Evolutionary conservation across 176 grass and related monocot species (phyloP), one percentile per base, ranked within the genome.

Genomic region (Eremochloa ophiuroides): DNA sequence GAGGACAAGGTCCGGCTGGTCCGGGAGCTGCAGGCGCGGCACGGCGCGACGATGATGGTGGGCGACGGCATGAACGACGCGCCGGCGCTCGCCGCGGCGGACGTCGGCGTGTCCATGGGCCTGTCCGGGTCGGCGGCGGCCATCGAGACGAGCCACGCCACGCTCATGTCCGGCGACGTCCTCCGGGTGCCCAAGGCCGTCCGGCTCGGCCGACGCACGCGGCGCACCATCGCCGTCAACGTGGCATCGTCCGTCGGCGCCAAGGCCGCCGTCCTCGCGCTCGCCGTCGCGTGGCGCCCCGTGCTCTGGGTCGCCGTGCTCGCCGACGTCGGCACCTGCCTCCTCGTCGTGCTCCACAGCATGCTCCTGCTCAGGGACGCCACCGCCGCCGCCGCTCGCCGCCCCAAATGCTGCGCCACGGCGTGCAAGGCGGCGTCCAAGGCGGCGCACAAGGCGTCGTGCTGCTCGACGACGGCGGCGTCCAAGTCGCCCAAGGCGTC

Each of bases 11-110:
- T 94, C 38, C 69, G 29, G 13, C 74, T 88, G 8, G 84, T 97
- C 28, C 6, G 28, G 1, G 30, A 27, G 0, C 69, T 97, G 4
- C 88, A 91, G 83, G 47, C 20, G 0, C 71, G 30, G 1, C 61
- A 62, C 2, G 91, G 91, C 4, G 70, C 84, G 12, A 97, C 89
- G 18, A 34, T 90, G 65, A 91, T 97, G 91, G 85, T 94, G 8
- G 94, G 94, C 7, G 91, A 97, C 51, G 89, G 94, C 26, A 93
- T 97, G 74, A 97, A 97, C 31, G 94, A 97, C 38, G 87, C 94
- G 12, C 91, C 94, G 0, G 94, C 94, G 40, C 78, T 97, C 20
- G 94, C 94, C 9, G 16, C 26, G 47, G 91, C 87, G 0, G 84
- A 89, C 61, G 89, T 94, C 39, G 89, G 91, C 25, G 48, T 94